Evolutionary conservation across 192 early-diverging fungal genomes (phyloP), one percentile per base, ranked within the genome.

Genomic region (Gryganskiella cystojenkinii): DNA sequence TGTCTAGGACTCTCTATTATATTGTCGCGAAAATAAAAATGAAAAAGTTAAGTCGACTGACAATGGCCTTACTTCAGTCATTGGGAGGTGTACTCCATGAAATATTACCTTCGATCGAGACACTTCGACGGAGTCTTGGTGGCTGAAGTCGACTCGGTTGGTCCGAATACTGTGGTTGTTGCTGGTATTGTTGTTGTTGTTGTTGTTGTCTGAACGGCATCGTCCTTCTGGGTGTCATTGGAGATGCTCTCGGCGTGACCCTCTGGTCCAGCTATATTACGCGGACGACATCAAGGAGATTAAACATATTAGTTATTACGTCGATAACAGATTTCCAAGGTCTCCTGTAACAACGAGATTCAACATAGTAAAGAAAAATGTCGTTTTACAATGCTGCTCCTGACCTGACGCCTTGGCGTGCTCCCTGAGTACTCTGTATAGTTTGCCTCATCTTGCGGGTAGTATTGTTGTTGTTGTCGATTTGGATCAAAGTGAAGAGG

Each of bases 71-170:
- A 37, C 19, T 6, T 19, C 3, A 17, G n/a, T 15, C 4, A 42
- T 35, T 35, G 7, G 4, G 27, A 43, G 7, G 7, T n/a, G n/a
- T n/a, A n/a, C n/a, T n/a, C n/a, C n/a, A n/a, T 20, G 5, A 3
- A n/a, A n/a, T n/a, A n/a, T 55, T 61, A 76, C 73, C 65, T 58
- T 76, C 60, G 17, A 53, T 69, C 1, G 66, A 69, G 2, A 58
- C 54, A 15, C 30, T 25, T 45, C 42, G 37, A 22, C 30, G 15
- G 31, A 27, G 58, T n/a, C 56, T 19, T 33, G 6, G 27, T n/a
- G n/a, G n/a, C n/a, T n/a, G n/a, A 13, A 1, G 51, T 22, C 37
- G 37, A 13, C 43, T 60, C 0, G 71, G 3, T 46, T n/a, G 9
- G 27, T 37, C 42, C n/a, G 46, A 42, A 1, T 20, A 10, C n/a